Evolutionary conservation across 345 rosid genomes (phyloP).

Genomic region (Eucalyptus cloeziana): DNA sequence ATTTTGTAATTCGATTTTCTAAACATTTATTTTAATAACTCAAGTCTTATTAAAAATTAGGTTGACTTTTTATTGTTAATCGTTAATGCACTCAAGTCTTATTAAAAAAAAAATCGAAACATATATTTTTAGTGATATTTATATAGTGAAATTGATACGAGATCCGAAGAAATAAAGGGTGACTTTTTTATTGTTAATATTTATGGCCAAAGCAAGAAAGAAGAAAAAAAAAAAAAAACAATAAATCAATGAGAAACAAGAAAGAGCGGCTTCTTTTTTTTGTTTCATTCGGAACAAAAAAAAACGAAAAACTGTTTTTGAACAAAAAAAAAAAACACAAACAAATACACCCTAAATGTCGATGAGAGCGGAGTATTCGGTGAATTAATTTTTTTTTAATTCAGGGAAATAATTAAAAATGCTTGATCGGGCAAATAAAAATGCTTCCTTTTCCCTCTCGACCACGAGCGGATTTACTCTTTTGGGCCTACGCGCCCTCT

Average conservation of each 20-base stretch:
- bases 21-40: neutral
- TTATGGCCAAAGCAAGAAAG: no score
- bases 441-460: neutral
- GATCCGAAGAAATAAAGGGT: neutral
- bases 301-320: no score
- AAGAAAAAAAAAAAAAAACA: rapidly evolving
- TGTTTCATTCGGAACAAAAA: no score
- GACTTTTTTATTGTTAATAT: neutral
- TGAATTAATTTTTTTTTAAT: neutral
- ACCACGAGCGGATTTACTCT: neutral
- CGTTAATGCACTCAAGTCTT: neutral
- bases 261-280: no score
- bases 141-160: no score
- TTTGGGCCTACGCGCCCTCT: neutral
- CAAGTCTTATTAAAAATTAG: neutral
- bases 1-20: neutral
- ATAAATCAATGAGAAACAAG: no score
- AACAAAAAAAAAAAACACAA: no score
- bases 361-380: neutral
- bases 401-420: no score
- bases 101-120: no score
- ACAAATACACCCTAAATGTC: no score
- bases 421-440: neutral
- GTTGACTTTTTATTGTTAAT: no score
- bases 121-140: neutral